Percentiles rank a stretch among this genome's conserved stretches.
Evolutionary conservation across 2,329 filamentous ascomycete species (phyloP).

Genomic region (Paracoccidioides lutzii): DNA sequence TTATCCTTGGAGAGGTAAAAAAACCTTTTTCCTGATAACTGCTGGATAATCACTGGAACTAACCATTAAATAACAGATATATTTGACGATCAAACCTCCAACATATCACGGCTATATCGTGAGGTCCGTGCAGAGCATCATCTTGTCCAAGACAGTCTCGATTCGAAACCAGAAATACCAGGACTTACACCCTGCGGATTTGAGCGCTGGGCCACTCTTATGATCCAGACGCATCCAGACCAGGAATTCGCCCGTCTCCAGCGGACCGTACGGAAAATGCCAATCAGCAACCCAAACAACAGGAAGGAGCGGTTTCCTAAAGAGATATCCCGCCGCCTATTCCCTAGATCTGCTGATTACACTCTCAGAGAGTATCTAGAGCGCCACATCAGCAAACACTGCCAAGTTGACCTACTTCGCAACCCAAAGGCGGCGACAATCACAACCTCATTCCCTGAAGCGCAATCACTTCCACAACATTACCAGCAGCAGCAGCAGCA

Average conservation of each 20-base stretch:
- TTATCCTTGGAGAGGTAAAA: conserved; percentile 54
- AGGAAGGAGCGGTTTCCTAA: conserved; percentile 64
- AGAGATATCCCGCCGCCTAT: conserved; percentile 58
- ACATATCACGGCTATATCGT: conserved; percentile 47
- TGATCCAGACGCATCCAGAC: conserved; percentile 65
- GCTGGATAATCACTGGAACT: conserved; percentile 3
- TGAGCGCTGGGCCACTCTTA: conserved; percentile 55
- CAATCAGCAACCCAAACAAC: conserved; percentile 54
- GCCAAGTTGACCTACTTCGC: conserved; percentile 33
- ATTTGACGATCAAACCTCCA: conserved; percentile 41
- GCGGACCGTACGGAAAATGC: conserved; percentile 55
- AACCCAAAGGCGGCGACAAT: conserved; percentile 22
- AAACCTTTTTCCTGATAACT: conserved; percentile 3
- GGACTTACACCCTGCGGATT: conserved; percentile 57
- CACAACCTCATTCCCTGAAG: conserved; percentile 43
- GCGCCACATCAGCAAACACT: conserved; percentile 44
- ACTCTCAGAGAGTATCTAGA: conserved; percentile 48
- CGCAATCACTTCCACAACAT: conserved; percentile 30
- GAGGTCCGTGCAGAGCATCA: conserved; percentile 47
- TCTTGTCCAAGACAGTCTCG: conserved; percentile 44
- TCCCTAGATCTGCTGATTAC: conserved; percentile 49
- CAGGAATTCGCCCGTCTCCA: conserved; percentile 59
- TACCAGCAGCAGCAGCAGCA: conserved; percentile 17
- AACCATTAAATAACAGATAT: conserved; percentile 31
- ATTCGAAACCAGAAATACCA: conserved; percentile 46